Conservation (phyloP, 2,329 filamentous ascomycete genomes). For the Colletotrichum sp. region DNA sequence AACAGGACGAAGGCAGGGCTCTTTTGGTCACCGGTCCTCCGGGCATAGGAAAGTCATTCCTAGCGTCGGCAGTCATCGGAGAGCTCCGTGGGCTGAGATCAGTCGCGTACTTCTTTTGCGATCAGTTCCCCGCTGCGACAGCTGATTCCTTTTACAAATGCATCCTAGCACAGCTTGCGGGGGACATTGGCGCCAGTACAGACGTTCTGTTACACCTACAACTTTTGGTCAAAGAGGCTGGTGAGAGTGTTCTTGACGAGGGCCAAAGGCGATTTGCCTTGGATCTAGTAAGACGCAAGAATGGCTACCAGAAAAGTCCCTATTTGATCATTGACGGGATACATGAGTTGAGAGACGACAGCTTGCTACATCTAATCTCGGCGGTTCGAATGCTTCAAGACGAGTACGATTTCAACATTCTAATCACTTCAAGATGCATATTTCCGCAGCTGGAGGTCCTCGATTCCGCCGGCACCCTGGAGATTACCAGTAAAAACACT, state of each 20-base stretch:
- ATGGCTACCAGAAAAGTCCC: not conserved
- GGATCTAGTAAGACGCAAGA: not conserved
- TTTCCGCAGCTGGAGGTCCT: not conserved
- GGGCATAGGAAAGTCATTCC: not conserved
- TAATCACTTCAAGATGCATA: not conserved
- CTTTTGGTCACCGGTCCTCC: not conserved
- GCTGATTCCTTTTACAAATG: not conserved
- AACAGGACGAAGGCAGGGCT: not conserved
- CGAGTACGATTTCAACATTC: not conserved
- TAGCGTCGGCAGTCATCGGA: not conserved
- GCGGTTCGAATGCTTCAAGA: not conserved
- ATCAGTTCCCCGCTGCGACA: fast-evolving
- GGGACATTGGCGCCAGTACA: not conserved
- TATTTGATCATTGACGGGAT: not conserved
- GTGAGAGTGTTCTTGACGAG: not conserved
- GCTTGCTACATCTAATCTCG: not conserved
- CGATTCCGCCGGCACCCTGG: not conserved
- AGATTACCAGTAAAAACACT: not conserved
- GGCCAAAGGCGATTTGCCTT: not conserved
- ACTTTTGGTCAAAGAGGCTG: not conserved
- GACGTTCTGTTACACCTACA: not conserved
- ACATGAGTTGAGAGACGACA: not conserved
- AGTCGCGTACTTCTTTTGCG: not conserved
- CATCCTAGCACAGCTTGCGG: not conserved
- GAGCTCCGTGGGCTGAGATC: not conserved